These are phyloP conservation scores for Solanum hybrid DNA, from an alignment of 305 asterid species.

Conservation along the genomic window DNA sequence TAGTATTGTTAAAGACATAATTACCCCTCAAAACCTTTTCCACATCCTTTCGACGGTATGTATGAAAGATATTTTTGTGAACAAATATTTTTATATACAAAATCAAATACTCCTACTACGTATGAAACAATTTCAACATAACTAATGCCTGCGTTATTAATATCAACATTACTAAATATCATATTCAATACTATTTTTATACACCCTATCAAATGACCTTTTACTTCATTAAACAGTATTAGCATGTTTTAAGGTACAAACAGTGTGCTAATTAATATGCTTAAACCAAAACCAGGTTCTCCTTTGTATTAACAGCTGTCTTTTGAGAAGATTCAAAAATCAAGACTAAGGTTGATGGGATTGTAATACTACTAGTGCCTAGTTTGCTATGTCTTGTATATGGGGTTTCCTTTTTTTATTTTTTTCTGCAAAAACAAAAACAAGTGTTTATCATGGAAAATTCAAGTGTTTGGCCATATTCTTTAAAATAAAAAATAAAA, in stretches of 20 bases:
- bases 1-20: not conserved
- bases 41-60: not conserved
- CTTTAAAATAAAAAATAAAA: not conserved
- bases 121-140: not conserved
- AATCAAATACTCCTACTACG: not conserved
- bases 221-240: not conserved
- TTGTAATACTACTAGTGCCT: not conserved
- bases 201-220: not conserved
- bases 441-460: not conserved
- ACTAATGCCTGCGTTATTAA: not conserved
- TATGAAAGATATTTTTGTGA: too few species aligned
- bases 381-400: not conserved
- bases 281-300: constrained; percentile 7
- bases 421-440: not conserved
- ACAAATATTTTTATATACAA: too few species aligned
- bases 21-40: too few species aligned
- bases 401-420: not conserved
- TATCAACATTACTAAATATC: not conserved
- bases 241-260: constrained; percentile 10
- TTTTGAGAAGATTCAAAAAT: not conserved
- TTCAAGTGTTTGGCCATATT: not conserved
- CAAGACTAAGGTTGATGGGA: not conserved
- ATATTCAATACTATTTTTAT: too few species aligned
- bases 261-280: constrained; percentile 24
- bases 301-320: not conserved